Evolutionary conservation across 2,329 filamentous ascomycete genomes (phyloP).

Genomic region (Thermothelomyces thermophilus): DNA sequence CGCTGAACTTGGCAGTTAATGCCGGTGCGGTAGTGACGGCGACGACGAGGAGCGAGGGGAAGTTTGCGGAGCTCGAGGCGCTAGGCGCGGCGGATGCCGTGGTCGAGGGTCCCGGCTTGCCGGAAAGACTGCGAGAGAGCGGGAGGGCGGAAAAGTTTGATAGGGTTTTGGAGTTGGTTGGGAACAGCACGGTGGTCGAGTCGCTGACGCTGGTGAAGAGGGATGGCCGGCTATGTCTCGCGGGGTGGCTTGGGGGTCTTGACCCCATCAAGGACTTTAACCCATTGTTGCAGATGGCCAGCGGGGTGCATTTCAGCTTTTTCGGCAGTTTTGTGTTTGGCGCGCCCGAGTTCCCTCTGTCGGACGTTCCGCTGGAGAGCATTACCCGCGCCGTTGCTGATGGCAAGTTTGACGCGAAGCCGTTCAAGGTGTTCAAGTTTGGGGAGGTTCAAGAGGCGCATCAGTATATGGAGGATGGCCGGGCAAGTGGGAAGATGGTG

Average conservation of each 20-base stretch:
- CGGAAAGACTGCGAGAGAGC: slow-evolving; percentile 16
- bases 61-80: slow-evolving; percentile 26
- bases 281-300: slow-evolving; percentile 38
- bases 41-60: slow-evolving; percentile 31
- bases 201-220: slow-evolving; percentile 31
- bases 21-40: slow-evolving; percentile 33
- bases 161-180: slow-evolving; percentile 34
- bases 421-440: slow-evolving; percentile 30
- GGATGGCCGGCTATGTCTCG: slow-evolving; percentile 33
- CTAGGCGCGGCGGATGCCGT: slow-evolving; percentile 25
- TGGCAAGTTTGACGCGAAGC: slow-evolving; percentile 30
- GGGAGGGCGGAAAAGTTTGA: slow-evolving; percentile 28
- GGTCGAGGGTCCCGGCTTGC: slow-evolving; percentile 25
- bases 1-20: slow-evolving; percentile 25
- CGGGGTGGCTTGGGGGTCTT: slow-evolving; percentile 37
- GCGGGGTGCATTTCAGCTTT: slow-evolving; percentile 40
- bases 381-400: slow-evolving; percentile 34
- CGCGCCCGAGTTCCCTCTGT: slow-evolving; percentile 32
- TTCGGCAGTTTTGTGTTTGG: slow-evolving; percentile 37
- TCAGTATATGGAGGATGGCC: slow-evolving; percentile 29
- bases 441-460: slow-evolving; percentile 31
- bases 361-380: slow-evolving; percentile 33
- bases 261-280: slow-evolving; percentile 36
- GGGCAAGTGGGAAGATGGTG: slow-evolving; percentile 32
- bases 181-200: slow-evolving; percentile 35